Percentiles rank a stretch among this genome's conserved stretches.
These are phyloP conservation scores for Macrocybe gigantea DNA, from an alignment of 768 basidiomycete genomes.

Conservation along the genomic window DNA sequence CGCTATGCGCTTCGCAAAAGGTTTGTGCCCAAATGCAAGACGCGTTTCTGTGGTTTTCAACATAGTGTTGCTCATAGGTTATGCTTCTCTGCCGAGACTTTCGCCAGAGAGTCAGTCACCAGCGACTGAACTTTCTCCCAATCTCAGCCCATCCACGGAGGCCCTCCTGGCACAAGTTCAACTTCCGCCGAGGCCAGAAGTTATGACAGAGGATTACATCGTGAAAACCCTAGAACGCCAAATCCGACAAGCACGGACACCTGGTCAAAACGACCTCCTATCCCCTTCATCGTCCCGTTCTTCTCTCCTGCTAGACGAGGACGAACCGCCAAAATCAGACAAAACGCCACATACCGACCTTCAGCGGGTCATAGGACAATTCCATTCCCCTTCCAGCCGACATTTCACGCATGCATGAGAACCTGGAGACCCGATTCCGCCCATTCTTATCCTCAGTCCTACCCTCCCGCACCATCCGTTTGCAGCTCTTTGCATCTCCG, in stretches of 20 bases:
- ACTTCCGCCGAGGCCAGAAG: conserved; percentile 52
- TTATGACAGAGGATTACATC: conserved; percentile 56
- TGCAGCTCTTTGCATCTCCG: conserved; percentile 52
- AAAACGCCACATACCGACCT: conserved; percentile 2
- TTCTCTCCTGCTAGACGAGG: conserved; percentile 2
- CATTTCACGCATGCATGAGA: conserved; percentile 54
- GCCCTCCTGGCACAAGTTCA: conserved; percentile 38
- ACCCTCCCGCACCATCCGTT: conserved; percentile 51
- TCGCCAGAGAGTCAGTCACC: conserved; percentile 18
- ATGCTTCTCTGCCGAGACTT: conserved; percentile 67
- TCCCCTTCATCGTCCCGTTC: conserved; percentile 14
- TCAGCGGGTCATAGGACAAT: not conserved
- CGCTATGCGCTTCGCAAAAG: conserved; percentile 73
- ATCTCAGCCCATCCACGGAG: conserved; percentile 38
- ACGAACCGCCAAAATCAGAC: not conserved
- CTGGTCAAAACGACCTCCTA: conserved; percentile 12
- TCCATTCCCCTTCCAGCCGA: conserved; percentile 17
- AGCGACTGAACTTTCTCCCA: conserved; percentile 20
- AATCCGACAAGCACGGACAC: conserved; percentile 31
- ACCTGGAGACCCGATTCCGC: conserved; percentile 70
- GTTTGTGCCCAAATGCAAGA: conserved; percentile 28
- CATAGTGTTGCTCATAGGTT: conserved; percentile 38
- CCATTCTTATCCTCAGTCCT: conserved; percentile 80
- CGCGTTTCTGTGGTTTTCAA: not conserved
- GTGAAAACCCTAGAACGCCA: conserved; percentile 49